Percentiles rank a stretch among this genome's conserved stretches.
phyloP scores from a whole-genome alignment of 495 filamentous ascomycete genomes.

The Aspergillus cristatus region DNA sequence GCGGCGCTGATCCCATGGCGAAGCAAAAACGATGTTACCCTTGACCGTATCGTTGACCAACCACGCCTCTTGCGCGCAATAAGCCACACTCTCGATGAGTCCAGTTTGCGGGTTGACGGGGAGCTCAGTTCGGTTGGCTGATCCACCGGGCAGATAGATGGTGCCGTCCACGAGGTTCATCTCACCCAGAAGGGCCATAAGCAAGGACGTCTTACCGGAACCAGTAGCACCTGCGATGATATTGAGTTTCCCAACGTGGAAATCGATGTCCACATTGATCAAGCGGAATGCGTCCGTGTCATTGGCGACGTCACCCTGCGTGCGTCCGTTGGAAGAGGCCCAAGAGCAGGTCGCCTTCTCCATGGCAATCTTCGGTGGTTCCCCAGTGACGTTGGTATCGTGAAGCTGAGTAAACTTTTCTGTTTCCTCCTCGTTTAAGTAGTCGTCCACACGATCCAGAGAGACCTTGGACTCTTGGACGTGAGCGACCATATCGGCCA shows the following conservation, averaged over 20 bases:
- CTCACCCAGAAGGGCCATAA: constrained; percentile 95
- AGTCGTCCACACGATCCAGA: constrained; percentile 92
- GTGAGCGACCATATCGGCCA: constrained; percentile 98
- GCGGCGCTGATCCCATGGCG: constrained; percentile 68
- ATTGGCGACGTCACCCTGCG: constrained; percentile 12
- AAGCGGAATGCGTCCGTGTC: constrained; percentile 62
- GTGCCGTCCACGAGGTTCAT: constrained; percentile 81
- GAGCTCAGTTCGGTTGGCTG: constrained; percentile 72
- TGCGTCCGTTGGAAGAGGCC: constrained; percentile 49
- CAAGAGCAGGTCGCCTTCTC: constrained; percentile 78
- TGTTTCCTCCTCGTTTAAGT: constrained; percentile 88
- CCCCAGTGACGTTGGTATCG: constrained; percentile 49
- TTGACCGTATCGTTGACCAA: constrained; percentile 93
- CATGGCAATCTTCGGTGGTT: constrained; percentile 67
- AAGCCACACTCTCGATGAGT: constrained; percentile 85
- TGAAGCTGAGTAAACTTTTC: constrained; percentile 89
- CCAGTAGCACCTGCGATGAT: constrained; percentile 90
- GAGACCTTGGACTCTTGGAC: constrained; percentile 98
- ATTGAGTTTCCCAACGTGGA: constrained; percentile 73
- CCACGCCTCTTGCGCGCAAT: constrained; percentile 98
- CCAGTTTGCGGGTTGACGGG: constrained; percentile 74
- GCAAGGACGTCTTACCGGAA: constrained; percentile 85
- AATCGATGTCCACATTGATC: constrained; percentile 67
- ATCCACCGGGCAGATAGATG: constrained; percentile 72
- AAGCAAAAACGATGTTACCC: constrained; percentile 92